phyloP scores from a whole-genome alignment of 2,329 filamentous ascomycete species.

The Claviceps spartinae region DNA sequence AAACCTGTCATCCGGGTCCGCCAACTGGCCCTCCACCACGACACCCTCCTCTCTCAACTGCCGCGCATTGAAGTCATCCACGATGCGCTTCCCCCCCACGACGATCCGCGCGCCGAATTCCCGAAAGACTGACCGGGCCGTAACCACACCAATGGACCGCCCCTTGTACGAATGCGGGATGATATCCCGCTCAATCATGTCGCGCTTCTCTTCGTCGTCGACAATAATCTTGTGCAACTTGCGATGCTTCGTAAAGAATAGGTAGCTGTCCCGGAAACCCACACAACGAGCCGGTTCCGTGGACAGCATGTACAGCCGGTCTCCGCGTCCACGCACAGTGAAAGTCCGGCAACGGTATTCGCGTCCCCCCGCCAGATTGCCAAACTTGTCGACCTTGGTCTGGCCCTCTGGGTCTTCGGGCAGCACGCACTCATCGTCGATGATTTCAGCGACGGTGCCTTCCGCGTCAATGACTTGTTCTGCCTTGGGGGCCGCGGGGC shows the following conservation, averaged over 20 bases:
- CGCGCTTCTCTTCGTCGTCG: slow-evolving; percentile 90
- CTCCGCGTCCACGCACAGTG: slow-evolving; percentile 69
- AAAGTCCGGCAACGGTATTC: slow-evolving; percentile 96
- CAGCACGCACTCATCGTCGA: slow-evolving; percentile 81
- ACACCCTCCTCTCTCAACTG: slow-evolving; percentile 63
- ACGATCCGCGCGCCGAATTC: slow-evolving; percentile 93
- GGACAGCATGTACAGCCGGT: slow-evolving; percentile 92
- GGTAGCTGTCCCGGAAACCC: slow-evolving; percentile 92
- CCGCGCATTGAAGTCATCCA: slow-evolving; percentile 79
- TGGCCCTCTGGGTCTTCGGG: slow-evolving; percentile 82
- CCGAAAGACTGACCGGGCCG: slow-evolving; percentile 88
- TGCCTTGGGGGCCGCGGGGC: slow-evolving; percentile 60
- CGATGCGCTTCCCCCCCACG: slow-evolving; percentile 73
- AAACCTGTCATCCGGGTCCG: slow-evolving; percentile 75
- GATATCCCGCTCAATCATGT: slow-evolving; percentile 88
- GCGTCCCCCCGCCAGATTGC: slow-evolving; percentile 66
- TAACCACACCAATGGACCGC: slow-evolving; percentile 90
- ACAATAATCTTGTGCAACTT: slow-evolving; percentile 97
- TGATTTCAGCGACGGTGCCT: slow-evolving; percentile 79
- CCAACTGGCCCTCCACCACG: slow-evolving; percentile 68
- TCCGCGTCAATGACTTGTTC: slow-evolving; percentile 86
- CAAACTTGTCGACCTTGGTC: slow-evolving; percentile 82
- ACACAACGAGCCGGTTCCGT: slow-evolving; percentile 94
- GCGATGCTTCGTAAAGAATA: slow-evolving; percentile 97
- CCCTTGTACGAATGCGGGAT: slow-evolving; percentile 99